Evolutionary conservation across 495 filamentous ascomycete species (phyloP).

Genomic region (Aspergillus sparsus): DNA sequence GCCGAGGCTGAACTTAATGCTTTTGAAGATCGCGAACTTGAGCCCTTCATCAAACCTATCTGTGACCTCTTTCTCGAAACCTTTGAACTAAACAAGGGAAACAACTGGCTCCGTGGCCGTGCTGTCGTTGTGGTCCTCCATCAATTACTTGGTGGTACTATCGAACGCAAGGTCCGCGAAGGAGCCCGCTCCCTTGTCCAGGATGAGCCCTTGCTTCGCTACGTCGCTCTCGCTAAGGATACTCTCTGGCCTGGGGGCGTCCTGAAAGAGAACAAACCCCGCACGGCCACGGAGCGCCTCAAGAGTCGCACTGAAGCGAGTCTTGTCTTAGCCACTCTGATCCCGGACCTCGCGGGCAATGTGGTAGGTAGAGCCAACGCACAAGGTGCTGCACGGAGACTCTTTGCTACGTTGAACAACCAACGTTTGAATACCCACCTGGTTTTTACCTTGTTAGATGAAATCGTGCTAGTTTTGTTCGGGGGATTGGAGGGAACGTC

Average conservation of each 20-base stretch:
- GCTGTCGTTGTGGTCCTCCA: conserved; percentile 85
- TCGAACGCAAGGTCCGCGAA: conserved; percentile 92
- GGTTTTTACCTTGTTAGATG: conserved; percentile 76
- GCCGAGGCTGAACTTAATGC: conserved; percentile 93
- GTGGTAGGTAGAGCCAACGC: conserved; percentile 85
- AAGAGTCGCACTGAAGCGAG: conserved; percentile 71
- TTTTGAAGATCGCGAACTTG: conserved; percentile 84
- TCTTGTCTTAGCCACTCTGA: conserved; percentile 74
- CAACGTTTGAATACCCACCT: conserved; percentile 67
- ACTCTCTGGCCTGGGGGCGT: conserved; percentile 79
- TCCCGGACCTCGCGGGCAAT: conserved; percentile 79
- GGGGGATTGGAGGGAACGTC: conserved; percentile 37
- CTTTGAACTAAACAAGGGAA: conserved; percentile 91
- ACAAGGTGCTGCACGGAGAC: conserved; percentile 74
- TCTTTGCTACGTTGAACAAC: conserved; percentile 84
- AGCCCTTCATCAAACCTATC: conserved; percentile 97
- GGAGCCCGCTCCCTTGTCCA: conserved; percentile 66
- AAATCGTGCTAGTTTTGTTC: conserved; percentile 74
- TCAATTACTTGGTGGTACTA: conserved; percentile 75
- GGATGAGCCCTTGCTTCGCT: conserved; percentile 76
- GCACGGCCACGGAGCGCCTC: conserved; percentile 67
- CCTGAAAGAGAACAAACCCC: conserved; percentile 51
- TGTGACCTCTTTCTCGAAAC: conserved; percentile 96
- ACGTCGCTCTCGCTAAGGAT: conserved; percentile 68
- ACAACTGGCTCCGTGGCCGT: conserved; percentile 90